A percentile compares a stretch with the other conserved stretches of the same genome.
These are phyloP conservation scores for Paramecium pentaurelia DNA, from an alignment of 73 alveolate genomes.

Conservation along the genomic window DNA sequence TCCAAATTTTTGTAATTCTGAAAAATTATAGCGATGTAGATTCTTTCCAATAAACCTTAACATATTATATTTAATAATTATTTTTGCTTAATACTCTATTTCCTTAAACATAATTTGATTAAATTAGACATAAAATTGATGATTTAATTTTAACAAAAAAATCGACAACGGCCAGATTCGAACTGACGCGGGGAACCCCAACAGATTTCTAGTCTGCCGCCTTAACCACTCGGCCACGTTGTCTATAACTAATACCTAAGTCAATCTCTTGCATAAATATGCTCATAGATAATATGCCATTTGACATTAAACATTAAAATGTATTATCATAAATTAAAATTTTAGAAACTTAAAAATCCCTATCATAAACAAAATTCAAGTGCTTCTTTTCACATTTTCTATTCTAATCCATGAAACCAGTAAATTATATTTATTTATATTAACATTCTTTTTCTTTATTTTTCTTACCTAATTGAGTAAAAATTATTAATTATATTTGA, in stretches of 20 bases:
- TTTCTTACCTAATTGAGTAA: too few relatives aligned
- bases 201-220: conserved; percentile 60
- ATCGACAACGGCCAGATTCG: conserved; percentile 61
- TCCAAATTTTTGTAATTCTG: conserved; percentile 5
- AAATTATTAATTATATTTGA: too few relatives aligned
- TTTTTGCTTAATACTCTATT: conserved; percentile 68
- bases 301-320: neutral
- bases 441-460: too few relatives aligned
- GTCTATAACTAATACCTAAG: neutral
- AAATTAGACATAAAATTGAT: neutral
- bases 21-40: neutral
- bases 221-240: conserved; percentile 61
- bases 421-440: too few relatives aligned
- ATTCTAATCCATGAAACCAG: too few relatives aligned
- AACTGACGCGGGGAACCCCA: conserved; percentile 60
- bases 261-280: neutral
- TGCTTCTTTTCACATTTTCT: too few relatives aligned
- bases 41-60: neutral
- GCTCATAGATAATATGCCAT: neutral
- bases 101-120: neutral
- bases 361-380: neutral
- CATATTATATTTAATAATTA: neutral
- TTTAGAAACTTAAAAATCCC: neutral
- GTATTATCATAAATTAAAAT: neutral
- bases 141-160: neutral